Evolutionary conservation across 139 green algal species (phyloP).

Genomic region (Tetradesmus lagerheimii): DNA sequence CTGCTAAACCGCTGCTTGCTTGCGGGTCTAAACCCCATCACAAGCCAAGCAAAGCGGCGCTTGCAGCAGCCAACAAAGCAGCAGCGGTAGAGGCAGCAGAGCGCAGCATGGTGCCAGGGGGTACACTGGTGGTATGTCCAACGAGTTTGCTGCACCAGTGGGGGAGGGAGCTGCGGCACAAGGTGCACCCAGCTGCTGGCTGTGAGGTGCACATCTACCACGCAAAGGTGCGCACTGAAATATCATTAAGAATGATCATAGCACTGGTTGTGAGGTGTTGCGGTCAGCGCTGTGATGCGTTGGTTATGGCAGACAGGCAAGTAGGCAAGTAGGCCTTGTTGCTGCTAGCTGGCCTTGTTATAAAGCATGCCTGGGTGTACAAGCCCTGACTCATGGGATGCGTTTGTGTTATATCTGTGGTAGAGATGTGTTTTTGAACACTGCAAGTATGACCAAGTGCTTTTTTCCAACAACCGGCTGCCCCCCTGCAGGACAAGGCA

Average conservation of each 20-base stretch:
- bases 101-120: conserved; percentile 51
- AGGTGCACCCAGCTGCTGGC: conserved; percentile 63
- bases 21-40: neutral
- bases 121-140: conserved; percentile 89
- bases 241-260: no score
- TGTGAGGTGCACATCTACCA: conserved; percentile 83
- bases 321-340: no score
- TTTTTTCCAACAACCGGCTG: neutral
- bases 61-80: conserved; percentile 18
- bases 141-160: conserved; percentile 93
- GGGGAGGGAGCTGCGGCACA: conserved; percentile 78
- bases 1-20: neutral
- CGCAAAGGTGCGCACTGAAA: conserved; percentile 76
- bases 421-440: no score
- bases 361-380: no score
- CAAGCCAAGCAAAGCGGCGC: conserved; percentile 2
- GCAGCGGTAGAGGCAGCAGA: conserved; percentile 47
- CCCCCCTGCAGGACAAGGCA: conserved; percentile 51
- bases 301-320: no score
- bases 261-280: no score
- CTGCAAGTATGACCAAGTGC: no score
- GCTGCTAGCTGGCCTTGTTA: no score
- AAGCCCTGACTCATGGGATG: no score
- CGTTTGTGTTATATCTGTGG: no score
- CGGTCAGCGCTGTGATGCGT: no score